Conservation (phyloP, 768 basidiomycete species). For the Lactifluus subvellereus region DNA sequence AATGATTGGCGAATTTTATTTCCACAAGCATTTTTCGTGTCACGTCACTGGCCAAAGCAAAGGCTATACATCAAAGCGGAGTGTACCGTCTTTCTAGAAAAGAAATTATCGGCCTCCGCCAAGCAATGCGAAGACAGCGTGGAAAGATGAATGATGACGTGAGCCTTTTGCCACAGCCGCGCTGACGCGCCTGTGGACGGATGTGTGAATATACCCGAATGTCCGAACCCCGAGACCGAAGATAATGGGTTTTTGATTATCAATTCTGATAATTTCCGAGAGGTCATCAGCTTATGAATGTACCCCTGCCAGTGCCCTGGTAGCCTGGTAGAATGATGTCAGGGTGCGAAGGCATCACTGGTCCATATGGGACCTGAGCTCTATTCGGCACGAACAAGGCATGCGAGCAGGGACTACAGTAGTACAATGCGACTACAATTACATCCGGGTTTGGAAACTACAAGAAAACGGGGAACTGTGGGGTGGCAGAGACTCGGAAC, state of each 20-base stretch:
- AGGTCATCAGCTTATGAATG: background rate
- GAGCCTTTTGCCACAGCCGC: background rate
- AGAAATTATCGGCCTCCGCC: background rate
- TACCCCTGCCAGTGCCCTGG: too few species aligned
- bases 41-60: conserved; percentile 2
- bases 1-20: conserved; percentile 1
- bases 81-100: conserved; percentile 8
- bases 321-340: conserved; percentile 1
- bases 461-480: background rate
- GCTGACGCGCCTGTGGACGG: background rate
- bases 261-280: background rate
- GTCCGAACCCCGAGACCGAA: conserved; percentile 1
- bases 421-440: background rate
- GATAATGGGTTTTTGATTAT: background rate
- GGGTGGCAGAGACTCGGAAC: background rate
- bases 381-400: background rate
- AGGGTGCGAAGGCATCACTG: background rate
- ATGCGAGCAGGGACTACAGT: background rate
- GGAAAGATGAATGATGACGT: conserved; percentile 13
- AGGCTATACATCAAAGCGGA: conserved; percentile 4
- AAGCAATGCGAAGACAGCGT: conserved; percentile 4
- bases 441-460: background rate
- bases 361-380: background rate
- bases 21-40: conserved; percentile 4
- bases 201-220: background rate